A percentile compares a stretch with the other conserved stretches of the same genome.
These are phyloP conservation scores for Filobasidium floriforme DNA, from an alignment of 768 basidiomycete genomes.

Conservation along the genomic window DNA sequence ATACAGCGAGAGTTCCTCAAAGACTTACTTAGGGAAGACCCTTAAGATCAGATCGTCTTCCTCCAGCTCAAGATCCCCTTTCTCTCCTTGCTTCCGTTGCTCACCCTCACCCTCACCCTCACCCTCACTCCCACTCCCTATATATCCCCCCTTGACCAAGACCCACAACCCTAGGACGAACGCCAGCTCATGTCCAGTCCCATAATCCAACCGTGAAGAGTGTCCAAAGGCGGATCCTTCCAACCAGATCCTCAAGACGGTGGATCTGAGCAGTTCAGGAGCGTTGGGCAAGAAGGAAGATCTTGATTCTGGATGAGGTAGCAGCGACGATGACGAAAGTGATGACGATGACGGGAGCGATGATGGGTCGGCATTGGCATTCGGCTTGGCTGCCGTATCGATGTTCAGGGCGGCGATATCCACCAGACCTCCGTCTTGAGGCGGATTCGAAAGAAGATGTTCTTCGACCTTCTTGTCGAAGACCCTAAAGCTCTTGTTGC, in stretches of 20 bases:
- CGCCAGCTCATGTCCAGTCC: conserved; percentile 88
- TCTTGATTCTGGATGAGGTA: conserved; percentile 12
- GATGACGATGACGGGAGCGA: too few relatives aligned
- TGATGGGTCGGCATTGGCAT: too few relatives aligned
- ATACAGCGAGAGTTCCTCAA: conserved; percentile 35
- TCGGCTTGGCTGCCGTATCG: too few relatives aligned
- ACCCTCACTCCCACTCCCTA: conserved; percentile 16
- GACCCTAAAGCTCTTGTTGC: conserved; percentile 79
- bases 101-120: conserved; percentile 35
- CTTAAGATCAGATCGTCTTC: conserved; percentile 41
- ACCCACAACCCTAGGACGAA: conserved; percentile 65
- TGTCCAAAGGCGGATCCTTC: conserved; percentile 70
- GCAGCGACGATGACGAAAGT: too few relatives aligned
- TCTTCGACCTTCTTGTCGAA: conserved; percentile 69
- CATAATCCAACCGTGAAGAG: conserved; percentile 86
- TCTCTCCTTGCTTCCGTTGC: conserved; percentile 31
- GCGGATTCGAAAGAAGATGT: too few relatives aligned
- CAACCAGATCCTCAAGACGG: conserved; percentile 68
- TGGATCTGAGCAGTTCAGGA: conserved; percentile 52
- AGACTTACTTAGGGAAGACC: conserved; percentile 39
- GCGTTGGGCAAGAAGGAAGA: too few relatives aligned
- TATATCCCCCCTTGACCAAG: conserved; percentile 36
- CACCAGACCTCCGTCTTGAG: too few relatives aligned
- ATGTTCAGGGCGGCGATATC: too few relatives aligned
- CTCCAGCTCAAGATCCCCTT: conserved; percentile 28